A percentile compares a stretch with the other conserved stretches of the same genome.
Evolutionary conservation across 1,139 yeast genomes (phyloP).

Genomic region (Geotrichum aggregatum): DNA sequence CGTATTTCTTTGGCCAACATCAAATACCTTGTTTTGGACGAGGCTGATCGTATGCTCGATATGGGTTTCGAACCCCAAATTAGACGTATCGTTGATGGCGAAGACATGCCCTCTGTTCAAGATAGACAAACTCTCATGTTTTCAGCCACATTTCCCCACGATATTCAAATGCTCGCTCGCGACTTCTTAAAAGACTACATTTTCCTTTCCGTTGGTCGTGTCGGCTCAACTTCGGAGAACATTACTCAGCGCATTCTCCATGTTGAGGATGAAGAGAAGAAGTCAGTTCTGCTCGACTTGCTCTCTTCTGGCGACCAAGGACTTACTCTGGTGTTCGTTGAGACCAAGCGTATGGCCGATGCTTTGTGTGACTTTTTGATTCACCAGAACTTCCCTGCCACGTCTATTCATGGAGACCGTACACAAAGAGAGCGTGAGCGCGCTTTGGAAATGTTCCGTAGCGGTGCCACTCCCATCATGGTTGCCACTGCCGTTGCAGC

Average conservation of each 20-base stretch:
- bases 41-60: slow-evolving; percentile 99
- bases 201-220: slow-evolving; percentile 96
- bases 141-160: slow-evolving; percentile 98
- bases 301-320: slow-evolving; percentile 74
- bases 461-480: slow-evolving; percentile 83
- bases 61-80: slow-evolving; percentile 99
- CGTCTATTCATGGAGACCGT: slow-evolving; percentile 98
- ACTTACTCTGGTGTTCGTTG: slow-evolving; percentile 90
- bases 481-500: slow-evolving; percentile 99
- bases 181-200: slow-evolving; percentile 94
- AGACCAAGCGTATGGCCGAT: slow-evolving; percentile 98
- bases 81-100: slow-evolving; percentile 94
- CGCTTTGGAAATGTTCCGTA: slow-evolving; percentile 84
- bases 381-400: slow-evolving; percentile 88
- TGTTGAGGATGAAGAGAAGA: slow-evolving; percentile 94
- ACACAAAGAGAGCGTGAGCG: slow-evolving; percentile 97
- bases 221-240: slow-evolving; percentile 96
- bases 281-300: slow-evolving; percentile 84
- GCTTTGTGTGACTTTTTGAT: slow-evolving; percentile 87
- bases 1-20: slow-evolving; percentile 82
- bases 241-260: slow-evolving; percentile 89
- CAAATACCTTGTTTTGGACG: slow-evolving; percentile 91
- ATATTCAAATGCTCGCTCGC: slow-evolving; percentile 93
- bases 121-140: slow-evolving; percentile 96
- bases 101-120: slow-evolving; percentile 91